phyloP scores from a whole-genome alignment of 768 basidiomycete species.

The Lentinula sp. region DNA sequence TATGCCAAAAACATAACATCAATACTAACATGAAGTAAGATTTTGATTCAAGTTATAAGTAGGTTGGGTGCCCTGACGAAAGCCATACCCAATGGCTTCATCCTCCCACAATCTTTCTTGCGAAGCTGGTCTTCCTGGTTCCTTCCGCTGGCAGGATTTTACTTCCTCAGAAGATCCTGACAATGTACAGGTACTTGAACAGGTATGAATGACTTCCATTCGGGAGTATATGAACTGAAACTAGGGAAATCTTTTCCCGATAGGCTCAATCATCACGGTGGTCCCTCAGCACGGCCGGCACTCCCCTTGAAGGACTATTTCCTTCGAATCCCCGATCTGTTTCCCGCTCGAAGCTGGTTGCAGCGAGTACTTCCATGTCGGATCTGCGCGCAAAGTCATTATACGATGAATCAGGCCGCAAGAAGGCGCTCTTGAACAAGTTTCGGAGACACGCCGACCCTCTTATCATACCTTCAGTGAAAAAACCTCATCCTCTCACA shows the following conservation, averaged over 20 bases:
- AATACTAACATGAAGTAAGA: background rate
- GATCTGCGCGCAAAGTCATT: background rate
- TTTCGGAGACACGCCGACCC: background rate
- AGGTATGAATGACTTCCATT: background rate
- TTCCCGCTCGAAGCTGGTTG: background rate
- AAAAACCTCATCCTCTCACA: background rate
- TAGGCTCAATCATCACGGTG: constrained; percentile 6
- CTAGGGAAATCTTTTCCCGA: background rate
- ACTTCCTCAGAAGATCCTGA: background rate
- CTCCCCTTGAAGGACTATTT: background rate
- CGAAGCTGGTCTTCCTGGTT: constrained; percentile 1
- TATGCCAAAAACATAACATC: background rate
- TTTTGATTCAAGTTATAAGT: background rate
- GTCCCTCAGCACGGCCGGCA: constrained; percentile 4
- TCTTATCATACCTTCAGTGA: background rate
- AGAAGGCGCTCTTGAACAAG: background rate
- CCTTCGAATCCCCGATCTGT: background rate
- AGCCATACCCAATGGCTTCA: background rate
- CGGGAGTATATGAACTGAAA: too few species aligned
- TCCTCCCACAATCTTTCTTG: background rate
- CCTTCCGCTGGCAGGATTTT: background rate
- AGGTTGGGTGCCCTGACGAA: background rate
- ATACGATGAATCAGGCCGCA: background rate
- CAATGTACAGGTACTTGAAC: background rate
- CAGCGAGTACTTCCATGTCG: background rate